A percentile compares a stretch with the other conserved stretches of the same genome.
Evolutionary conservation across 2,329 filamentous ascomycete species (phyloP).

Genomic region (Metarhizium album): DNA sequence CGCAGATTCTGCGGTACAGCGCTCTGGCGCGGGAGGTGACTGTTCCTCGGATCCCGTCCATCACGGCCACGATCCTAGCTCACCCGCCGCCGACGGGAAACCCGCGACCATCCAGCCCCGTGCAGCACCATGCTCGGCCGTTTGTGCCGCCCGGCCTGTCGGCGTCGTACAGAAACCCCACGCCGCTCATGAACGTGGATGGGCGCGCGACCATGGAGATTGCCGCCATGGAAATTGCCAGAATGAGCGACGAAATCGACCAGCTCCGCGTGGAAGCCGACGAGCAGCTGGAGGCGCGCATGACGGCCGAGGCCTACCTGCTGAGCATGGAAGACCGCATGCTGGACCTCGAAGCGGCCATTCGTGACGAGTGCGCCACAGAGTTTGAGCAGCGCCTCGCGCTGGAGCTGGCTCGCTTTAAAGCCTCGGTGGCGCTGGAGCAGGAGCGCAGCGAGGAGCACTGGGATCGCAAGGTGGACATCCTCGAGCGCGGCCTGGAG

Average conservation of each 20-base stretch:
- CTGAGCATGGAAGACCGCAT: slow-evolving; percentile 56
- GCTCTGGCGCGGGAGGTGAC: slow-evolving; percentile 88
- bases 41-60: slow-evolving; percentile 76
- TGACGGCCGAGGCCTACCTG: slow-evolving; percentile 63
- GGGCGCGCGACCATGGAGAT: slow-evolving; percentile 69
- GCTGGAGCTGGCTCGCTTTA: slow-evolving; percentile 71
- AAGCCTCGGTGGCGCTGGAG: slow-evolving; percentile 66
- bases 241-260: slow-evolving; percentile 64
- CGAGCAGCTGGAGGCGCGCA: slow-evolving; percentile 58
- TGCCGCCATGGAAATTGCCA: slow-evolving; percentile 68
- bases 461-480: slow-evolving; percentile 74
- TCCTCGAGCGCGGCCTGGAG: slow-evolving; percentile 41
- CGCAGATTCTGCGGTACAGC: slow-evolving; percentile 89
- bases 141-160: slow-evolving; percentile 29
- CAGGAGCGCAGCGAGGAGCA: slow-evolving; percentile 73
- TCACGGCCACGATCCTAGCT: slow-evolving; percentile 58
- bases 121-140: slow-evolving; percentile 22
- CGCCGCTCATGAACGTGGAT: slow-evolving; percentile 28
- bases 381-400: slow-evolving; percentile 76
- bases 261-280: slow-evolving; percentile 58
- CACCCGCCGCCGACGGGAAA: slow-evolving; percentile 18
- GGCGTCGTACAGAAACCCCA: slow-evolving; percentile 26
- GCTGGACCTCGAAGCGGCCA: slow-evolving; percentile 63
- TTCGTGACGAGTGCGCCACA: slow-evolving; percentile 78
- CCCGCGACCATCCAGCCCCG: slow-evolving; percentile 18